Percentiles rank a stretch among this genome's conserved stretches.
Evolutionary conservation across 208 protist genomes (phyloP).

Genomic region (Crithidia bombi): DNA sequence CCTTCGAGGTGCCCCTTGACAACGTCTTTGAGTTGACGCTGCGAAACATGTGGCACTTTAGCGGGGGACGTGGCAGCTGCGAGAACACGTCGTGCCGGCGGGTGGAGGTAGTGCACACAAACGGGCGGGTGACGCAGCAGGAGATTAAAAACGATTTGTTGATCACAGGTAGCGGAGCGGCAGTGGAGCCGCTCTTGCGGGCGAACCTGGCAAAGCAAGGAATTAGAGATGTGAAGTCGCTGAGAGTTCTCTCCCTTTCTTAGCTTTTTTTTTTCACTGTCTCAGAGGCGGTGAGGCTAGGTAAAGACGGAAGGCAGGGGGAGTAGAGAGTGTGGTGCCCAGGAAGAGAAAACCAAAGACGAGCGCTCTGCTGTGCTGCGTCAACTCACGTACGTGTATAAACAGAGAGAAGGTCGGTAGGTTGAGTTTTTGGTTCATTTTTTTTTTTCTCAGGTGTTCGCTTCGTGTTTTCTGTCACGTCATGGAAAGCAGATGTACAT

Average conservation of each 20-base stretch:
- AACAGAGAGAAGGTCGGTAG: too few species aligned
- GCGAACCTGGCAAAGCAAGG: slow-evolving; percentile 78
- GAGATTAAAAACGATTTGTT: slow-evolving; percentile 90
- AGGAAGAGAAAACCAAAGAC: too few species aligned
- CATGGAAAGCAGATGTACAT: too few species aligned
- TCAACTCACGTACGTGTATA: background rate
- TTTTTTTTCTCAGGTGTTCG: too few species aligned
- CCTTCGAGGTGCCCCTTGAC: slow-evolving; percentile 80
- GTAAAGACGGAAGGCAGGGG: background rate
- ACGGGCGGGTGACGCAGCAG: slow-evolving; percentile 74
- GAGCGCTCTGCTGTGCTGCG: too few species aligned
- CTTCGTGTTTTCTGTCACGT: too few species aligned
- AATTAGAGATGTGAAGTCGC: slow-evolving; percentile 85
- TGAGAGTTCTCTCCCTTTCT: slow-evolving; percentile 39
- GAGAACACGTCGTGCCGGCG: slow-evolving; percentile 88
- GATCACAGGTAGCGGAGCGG: slow-evolving; percentile 52
- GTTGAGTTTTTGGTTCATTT: too few species aligned
- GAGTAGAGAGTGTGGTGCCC: background rate
- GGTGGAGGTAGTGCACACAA: slow-evolving; percentile 83
- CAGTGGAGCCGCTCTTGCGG: slow-evolving; percentile 55
- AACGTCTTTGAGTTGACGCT: slow-evolving; percentile 84
- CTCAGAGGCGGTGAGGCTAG: background rate
- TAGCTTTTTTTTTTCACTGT: background rate
- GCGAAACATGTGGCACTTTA: slow-evolving; percentile 91
- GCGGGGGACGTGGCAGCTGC: slow-evolving; percentile 80